Evolutionary conservation across 2,329 filamentous ascomycete genomes (phyloP), one percentile per base, ranked within the genome.

Genomic region (Alternaria angustiovoidea): DNA sequence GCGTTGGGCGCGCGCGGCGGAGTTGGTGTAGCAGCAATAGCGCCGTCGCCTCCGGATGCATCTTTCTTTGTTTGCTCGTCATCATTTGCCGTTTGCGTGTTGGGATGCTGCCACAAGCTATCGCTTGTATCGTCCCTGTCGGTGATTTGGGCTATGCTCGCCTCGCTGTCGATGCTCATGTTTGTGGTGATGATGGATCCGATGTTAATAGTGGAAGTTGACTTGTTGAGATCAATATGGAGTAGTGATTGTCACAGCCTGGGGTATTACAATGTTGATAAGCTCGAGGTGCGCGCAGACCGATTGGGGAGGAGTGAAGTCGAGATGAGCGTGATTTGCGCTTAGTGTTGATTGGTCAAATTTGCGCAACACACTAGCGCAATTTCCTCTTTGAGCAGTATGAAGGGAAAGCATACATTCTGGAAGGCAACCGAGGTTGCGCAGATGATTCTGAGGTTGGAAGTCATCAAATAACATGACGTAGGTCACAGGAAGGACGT

Each of bases 1-100:
- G 83, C 84, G 67, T 88, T 93, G 8, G 87, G 83, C 3, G 89
- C 84, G 73, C 93, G 93, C 24, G 92, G 92, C 12, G 82, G 81
- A 6, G 82, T 83, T 3, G 75, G 74, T 0, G 93, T 94, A 3
- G 92, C 91, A 8, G 91, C 88, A 52, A 93, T 87, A 22, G 22
- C 32, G 16, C 30, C 22, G 32, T 43, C 32, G 8, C 4, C n/a
- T 12, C 11, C 7, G n/a, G 22, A n/a, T 28, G n/a, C 24, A 38
- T 18, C 8, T 3, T 14, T 26, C 9, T 12, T 28, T n/a, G 28
- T 28, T 46, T 51, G 44, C 28, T 54, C 44, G 16, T 22, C 12
- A 12, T 8, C 34, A 34, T 44, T 54, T 49, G 20, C 16, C 36
- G 51, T 20, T 47, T 54, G 36, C 32, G 16, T 41, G 24, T 12